phyloP scores from a whole-genome alignment of 257 asterid species.

The Mitragyna speciosa region DNA sequence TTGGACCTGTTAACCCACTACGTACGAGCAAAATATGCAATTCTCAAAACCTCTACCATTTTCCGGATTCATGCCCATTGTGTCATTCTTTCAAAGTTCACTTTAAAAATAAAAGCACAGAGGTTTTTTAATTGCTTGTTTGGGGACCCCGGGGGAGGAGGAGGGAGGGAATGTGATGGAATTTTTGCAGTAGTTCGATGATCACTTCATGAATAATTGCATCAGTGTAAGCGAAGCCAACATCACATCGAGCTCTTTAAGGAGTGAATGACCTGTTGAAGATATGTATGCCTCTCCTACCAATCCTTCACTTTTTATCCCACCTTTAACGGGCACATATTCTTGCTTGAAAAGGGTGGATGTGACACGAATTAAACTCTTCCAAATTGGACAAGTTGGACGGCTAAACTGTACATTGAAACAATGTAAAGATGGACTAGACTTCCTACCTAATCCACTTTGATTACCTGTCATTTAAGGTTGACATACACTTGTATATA shows the following conservation, averaged over 20 bases:
- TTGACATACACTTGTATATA: background rate
- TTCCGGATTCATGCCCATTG: too few species aligned
- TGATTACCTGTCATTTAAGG: background rate
- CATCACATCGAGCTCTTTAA: background rate
- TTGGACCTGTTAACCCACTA: background rate
- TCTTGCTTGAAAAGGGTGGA: background rate
- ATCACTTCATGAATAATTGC: background rate
- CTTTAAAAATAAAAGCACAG: too few species aligned
- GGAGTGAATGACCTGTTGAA: background rate
- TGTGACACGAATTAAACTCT: background rate
- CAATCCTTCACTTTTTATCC: background rate
- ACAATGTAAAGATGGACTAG: background rate
- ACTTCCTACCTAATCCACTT: background rate
- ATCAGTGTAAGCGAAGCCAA: background rate
- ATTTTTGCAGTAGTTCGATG: background rate
- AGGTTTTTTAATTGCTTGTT: too few species aligned
- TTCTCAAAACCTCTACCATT: too few species aligned
- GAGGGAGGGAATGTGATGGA: background rate
- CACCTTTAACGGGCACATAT: too few species aligned
- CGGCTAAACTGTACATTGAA: background rate
- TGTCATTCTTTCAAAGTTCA: too few species aligned
- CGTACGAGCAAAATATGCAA: background rate
- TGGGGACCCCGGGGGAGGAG: background rate
- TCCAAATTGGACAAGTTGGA: background rate
- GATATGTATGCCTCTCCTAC: background rate